These are phyloP conservation scores for Mycena vitilis DNA, from an alignment of 768 basidiomycete species.

Conservation along the genomic window DNA sequence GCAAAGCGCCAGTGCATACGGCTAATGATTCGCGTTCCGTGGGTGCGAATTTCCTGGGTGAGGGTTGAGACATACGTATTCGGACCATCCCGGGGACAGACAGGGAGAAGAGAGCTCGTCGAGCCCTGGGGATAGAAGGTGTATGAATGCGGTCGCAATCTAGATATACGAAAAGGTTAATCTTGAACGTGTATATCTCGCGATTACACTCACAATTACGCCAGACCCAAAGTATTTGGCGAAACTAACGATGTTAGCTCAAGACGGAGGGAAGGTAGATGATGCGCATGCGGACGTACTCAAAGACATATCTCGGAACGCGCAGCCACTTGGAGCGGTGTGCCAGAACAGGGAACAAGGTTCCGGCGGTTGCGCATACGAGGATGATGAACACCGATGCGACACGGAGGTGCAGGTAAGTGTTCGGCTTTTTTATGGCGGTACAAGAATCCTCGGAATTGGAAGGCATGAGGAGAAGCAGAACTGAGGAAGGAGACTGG, in stretches of 20 bases:
- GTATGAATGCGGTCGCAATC: constrained; percentile 71
- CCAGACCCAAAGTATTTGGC: constrained; percentile 94
- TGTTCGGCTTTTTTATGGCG: constrained; percentile 1
- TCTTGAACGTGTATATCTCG: background rate
- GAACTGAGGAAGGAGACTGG: too few relatives aligned
- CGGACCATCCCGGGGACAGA: constrained; percentile 73
- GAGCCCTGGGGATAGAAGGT: constrained; percentile 81
- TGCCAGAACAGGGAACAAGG: constrained; percentile 76
- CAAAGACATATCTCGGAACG: constrained; percentile 40
- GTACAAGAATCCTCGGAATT: constrained; percentile 2
- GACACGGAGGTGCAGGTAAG: constrained; percentile 60
- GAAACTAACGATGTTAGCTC: constrained; percentile 59
- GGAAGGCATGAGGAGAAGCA: constrained; percentile 2
- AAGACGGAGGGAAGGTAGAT: background rate
- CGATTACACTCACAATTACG: constrained; percentile 71
- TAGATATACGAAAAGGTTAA: constrained; percentile 60
- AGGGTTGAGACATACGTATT: constrained; percentile 62
- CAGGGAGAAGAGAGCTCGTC: constrained; percentile 80
- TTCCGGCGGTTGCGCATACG: constrained; percentile 66
- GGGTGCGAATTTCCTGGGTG: background rate
- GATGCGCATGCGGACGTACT: constrained; percentile 58
- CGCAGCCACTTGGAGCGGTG: constrained; percentile 5
- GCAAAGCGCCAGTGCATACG: constrained; percentile 84
- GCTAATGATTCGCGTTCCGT: constrained; percentile 53
- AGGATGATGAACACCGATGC: constrained; percentile 83